Evolutionary conservation across 1,139 yeast genomes (phyloP), one percentile per base, ranked within the genome.

Genomic region (Meyerozyma carpophila): DNA sequence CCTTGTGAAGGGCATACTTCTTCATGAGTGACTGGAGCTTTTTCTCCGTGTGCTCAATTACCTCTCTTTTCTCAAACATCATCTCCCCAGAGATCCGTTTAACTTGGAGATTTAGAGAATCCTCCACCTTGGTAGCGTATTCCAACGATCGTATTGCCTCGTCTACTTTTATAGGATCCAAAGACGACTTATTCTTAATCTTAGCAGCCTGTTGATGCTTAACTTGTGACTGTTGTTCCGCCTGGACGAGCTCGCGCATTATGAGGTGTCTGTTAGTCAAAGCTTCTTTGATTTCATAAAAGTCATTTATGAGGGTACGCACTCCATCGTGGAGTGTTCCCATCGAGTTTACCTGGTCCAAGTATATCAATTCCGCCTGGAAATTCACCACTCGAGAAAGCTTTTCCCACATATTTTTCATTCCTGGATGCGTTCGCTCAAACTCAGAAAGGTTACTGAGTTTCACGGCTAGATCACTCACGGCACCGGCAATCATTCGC

Each of bases 281-380:
- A 0, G 96, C 86, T 62, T 93, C 98, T 62, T 93, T 94, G 43
- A 91, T 86, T 48, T 85, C 84, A 61, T 85, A 93, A 24, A 93
- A 83, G 54, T 91, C 97, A 47, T 79, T 77, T 5, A 81, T 68
- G 32, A 89, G 66, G 55, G 78, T 70, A 47, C 72, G 79, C 10
- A 89, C 61, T 0, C 88, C 88, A 55, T 91, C 98, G 1, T 89
- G 90, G 41, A 91, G 62, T 2, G 85, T 75, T 0, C 93, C 93
- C 65, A 82, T 73, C 50, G 84, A 90, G 49, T 82, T 77, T 11
- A 88, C 80, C 40, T 89, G 85, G 51, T 84, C 84, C 20, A 86
- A 73, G 24, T 90, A 75, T 43, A 82, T 83, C 49, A 87, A 68
- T 57, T 93, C 98, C 27, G 96, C 89, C 41, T 84, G 79, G 5